Percentiles rank a stretch among this genome's conserved stretches.
These are phyloP conservation scores for Solanum microdontum DNA, from an alignment of 257 asterid genomes.

Conservation along the genomic window DNA sequence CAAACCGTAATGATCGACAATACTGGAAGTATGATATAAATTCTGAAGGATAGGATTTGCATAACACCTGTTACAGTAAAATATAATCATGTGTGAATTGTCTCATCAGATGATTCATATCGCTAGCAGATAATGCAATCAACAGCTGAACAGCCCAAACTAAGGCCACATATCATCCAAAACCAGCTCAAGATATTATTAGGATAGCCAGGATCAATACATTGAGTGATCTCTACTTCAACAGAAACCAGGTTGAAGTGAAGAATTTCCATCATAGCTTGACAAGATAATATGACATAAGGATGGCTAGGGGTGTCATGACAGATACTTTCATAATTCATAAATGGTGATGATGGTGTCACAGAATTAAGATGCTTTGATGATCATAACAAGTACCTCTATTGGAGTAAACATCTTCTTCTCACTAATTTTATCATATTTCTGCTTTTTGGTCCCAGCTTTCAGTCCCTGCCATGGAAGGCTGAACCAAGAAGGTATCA, in stretches of 20 bases:
- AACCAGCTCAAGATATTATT: not conserved
- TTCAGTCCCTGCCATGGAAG: slow-evolving; percentile 97
- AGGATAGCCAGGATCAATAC: not conserved
- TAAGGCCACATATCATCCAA: not conserved
- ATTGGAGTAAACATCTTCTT: slow-evolving; percentile 86
- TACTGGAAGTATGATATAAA: slow-evolving; percentile 86
- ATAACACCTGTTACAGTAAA: slow-evolving; percentile 46
- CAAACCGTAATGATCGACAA: slow-evolving; percentile 83
- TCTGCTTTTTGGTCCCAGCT: slow-evolving; percentile 96
- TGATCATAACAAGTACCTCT: slow-evolving; percentile 45
- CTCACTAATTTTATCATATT: slow-evolving; percentile 92
- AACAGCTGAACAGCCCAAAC: not conserved
- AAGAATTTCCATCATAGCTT: not conserved
- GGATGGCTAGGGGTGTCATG: not conserved
- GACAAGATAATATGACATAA: not conserved
- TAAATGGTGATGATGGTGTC: not conserved
- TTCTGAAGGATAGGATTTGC: slow-evolving; percentile 85
- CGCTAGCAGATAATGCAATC: not conserved
- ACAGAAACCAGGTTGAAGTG: not conserved
- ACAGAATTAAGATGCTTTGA: not conserved
- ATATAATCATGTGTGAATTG: not conserved
- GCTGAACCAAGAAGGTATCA: slow-evolving; percentile 24
- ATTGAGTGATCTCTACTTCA: not conserved
- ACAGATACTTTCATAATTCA: not conserved
- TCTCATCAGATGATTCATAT: not conserved